These are phyloP conservation scores for Jatropha multifida DNA, from an alignment of 441 rosid genomes.

Conservation along the genomic window DNA sequence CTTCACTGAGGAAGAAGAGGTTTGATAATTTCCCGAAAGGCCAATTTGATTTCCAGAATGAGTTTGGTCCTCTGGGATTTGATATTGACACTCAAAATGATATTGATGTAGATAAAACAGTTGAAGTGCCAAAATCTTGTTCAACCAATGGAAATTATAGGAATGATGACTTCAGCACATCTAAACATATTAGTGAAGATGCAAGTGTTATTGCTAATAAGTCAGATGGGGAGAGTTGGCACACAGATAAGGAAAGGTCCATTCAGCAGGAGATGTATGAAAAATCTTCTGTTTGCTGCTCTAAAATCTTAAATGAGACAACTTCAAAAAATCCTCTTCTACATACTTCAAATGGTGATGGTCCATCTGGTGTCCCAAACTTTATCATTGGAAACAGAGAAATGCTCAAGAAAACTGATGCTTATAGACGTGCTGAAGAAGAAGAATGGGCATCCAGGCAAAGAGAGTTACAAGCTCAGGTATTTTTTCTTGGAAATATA, in stretches of 20 bases:
- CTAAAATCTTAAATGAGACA: neutral
- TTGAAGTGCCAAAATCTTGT: neutral
- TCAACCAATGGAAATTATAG: slow-evolving; percentile 6
- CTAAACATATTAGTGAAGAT: neutral
- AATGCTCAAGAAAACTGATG: slow-evolving; percentile 23
- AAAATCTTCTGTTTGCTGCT: neutral
- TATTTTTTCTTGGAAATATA: neutral
- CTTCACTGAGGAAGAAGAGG: slow-evolving; percentile 22
- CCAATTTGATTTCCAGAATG: neutral
- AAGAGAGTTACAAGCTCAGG: slow-evolving; percentile 20
- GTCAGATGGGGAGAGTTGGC: neutral
- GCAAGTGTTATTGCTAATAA: neutral
- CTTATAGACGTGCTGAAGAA: slow-evolving; percentile 25
- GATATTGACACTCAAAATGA: neutral
- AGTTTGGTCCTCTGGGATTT: neutral
- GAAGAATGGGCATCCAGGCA: slow-evolving; percentile 28
- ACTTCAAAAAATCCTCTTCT: neutral
- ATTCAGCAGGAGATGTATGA: neutral
- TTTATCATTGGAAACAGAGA: slow-evolving; percentile 18
- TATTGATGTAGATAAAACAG: neutral
- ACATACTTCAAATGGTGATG: slow-evolving; percentile 7
- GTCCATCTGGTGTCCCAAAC: neutral
- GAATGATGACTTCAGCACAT: neutral
- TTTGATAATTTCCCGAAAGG: neutral
- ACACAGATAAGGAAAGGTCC: neutral